Conservation (phyloP, 2,329 filamentous ascomycete genomes). For the Alternaria sp. region DNA sequence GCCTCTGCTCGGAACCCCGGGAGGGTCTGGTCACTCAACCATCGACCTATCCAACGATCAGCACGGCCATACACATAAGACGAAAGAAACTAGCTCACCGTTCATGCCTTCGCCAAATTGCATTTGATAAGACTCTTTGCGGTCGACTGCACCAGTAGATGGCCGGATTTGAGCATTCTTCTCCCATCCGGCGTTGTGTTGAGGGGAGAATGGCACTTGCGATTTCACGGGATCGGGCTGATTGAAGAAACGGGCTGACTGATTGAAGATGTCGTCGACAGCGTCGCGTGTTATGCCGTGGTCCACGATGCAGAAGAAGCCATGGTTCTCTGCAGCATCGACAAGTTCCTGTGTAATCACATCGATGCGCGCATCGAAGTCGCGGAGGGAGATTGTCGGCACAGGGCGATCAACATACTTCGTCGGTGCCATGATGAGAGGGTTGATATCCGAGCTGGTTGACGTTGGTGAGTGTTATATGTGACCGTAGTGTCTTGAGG, state of each 20-base stretch:
- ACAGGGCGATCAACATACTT: slow-evolving; percentile 16
- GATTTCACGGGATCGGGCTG: slow-evolving; percentile 53
- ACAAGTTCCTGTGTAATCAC: slow-evolving; percentile 61
- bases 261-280: slow-evolving; percentile 60
- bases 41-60: slow-evolving; percentile 38
- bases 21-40: slow-evolving; percentile 58
- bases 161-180: slow-evolving; percentile 47
- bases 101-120: slow-evolving; percentile 65
- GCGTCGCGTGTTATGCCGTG: slow-evolving; percentile 60
- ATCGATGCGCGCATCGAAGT: slow-evolving; percentile 61
- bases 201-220: slow-evolving; percentile 57
- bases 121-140: slow-evolving; percentile 68
- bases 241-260: slow-evolving; percentile 63
- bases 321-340: slow-evolving; percentile 62
- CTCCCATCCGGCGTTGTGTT: slow-evolving; percentile 66
- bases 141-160: slow-evolving; percentile 64
- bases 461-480: neutral
- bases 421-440: slow-evolving; percentile 15
- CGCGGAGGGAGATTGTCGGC: slow-evolving; percentile 56
- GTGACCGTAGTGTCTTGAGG: neutral
- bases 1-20: slow-evolving; percentile 57
- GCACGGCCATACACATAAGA: neutral
- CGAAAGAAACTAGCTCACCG: slow-evolving; percentile 31
- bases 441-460: neutral
- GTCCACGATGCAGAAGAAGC: slow-evolving; percentile 65